phyloP scores from a whole-genome alignment of 106 monocot species.

The Dendrobium chrysotoxum region DNA sequence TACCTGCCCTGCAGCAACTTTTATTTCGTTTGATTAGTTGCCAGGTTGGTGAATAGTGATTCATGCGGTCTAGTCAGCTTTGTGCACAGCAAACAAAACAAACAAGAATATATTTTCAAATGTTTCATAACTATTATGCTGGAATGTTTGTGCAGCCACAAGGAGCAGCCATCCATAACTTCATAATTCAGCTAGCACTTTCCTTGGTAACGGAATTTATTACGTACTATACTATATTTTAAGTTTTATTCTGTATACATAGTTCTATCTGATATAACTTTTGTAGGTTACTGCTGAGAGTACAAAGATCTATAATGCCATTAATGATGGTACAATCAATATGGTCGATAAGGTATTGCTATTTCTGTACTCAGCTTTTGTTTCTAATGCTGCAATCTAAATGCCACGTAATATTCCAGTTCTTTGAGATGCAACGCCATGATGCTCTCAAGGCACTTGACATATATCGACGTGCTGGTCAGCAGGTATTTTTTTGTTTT shows the following conservation, averaged over 20 bases:
- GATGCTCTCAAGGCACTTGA: conserved; percentile 87
- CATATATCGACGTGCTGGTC: conserved; percentile 67
- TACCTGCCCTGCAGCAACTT: conserved; percentile 87
- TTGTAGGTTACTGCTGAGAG: conserved; percentile 86
- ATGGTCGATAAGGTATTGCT: conserved; percentile 86
- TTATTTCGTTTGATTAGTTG: conserved; percentile 79
- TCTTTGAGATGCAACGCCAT: conserved; percentile 95
- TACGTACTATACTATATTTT: not conserved
- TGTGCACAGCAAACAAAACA: not conserved
- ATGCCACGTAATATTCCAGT: conserved; percentile 34
- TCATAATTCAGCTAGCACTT: conserved; percentile 78
- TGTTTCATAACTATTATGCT: not conserved
- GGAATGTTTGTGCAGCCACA: conserved; percentile 66
- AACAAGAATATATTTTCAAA: not conserved
- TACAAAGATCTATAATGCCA: conserved; percentile 71
- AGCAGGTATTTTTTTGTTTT: conserved; percentile 55
- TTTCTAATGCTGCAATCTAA: not conserved
- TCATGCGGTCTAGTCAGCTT: not conserved
- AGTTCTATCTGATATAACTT: conserved; percentile 5
- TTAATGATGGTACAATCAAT: conserved; percentile 82
- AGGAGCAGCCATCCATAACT: conserved; percentile 70
- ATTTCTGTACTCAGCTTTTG: not conserved
- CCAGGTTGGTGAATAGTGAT: conserved; percentile 37
- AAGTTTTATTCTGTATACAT: not conserved
- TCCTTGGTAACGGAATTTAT: conserved; percentile 16